These are phyloP conservation scores for Ensete ventricosum DNA, from an alignment of 176 grass and related monocot genomes.

Conservation along the genomic window DNA sequence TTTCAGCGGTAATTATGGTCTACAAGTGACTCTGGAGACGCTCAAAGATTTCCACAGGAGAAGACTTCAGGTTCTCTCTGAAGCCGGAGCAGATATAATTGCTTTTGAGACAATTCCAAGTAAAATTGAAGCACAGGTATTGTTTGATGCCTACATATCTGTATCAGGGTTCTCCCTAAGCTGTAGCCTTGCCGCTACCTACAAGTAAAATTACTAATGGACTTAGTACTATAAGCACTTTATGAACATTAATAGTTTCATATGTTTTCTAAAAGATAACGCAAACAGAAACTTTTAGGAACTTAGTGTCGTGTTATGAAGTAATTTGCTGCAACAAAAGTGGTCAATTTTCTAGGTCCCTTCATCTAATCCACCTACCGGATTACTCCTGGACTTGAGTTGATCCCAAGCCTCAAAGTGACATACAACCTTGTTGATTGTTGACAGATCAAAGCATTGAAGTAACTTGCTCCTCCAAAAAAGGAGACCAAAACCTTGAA, in stretches of 20 bases:
- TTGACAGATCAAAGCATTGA: no score
- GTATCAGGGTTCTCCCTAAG: neutral
- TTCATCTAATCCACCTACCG: neutral
- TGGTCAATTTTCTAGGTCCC: neutral
- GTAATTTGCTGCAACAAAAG: neutral
- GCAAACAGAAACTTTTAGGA: neutral
- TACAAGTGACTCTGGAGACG: slow-evolving; percentile 24
- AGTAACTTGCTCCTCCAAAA: no score
- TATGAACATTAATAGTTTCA: no score
- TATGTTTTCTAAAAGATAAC: neutral
- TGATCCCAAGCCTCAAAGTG: no score
- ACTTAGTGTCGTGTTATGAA: neutral
- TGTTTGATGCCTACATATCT: neutral
- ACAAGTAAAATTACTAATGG: no score
- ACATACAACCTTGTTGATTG: no score
- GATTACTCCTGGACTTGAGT: no score
- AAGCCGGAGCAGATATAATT: slow-evolving; percentile 42
- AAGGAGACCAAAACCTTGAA: no score
- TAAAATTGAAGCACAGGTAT: slow-evolving; percentile 45
- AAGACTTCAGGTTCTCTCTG: slow-evolving; percentile 43
- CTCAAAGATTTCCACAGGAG: slow-evolving; percentile 55
- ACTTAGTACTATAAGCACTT: no score
- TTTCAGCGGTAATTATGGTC: slow-evolving; percentile 42
- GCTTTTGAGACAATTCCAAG: slow-evolving; percentile 56
- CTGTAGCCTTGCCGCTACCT: neutral